Base-by-base conservation (phyloP, 2,329 filamentous ascomycete species). In the Ophiosphaerella herpotricha region DNA sequence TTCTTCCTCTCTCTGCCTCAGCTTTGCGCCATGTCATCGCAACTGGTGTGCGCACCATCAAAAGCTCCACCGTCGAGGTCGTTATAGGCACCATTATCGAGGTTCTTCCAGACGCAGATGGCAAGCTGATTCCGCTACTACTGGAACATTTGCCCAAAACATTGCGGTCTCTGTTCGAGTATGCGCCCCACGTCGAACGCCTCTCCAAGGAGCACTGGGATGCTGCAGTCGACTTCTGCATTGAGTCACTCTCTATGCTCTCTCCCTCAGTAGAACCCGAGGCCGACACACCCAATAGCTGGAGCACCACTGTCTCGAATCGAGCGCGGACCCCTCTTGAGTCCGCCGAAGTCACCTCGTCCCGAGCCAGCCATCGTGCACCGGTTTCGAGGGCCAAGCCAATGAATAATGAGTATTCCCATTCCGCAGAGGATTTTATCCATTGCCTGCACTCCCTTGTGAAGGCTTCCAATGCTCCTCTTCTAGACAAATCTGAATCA, bases 41-140 rank as follows among this genome's bases (percentile, higher is more conserved):
- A 56, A 82, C 87, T 46, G 88, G 89, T 18, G 78, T 87, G 29
- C 75, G 80, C 16, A 86, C 82, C 52, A 74, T 97, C 55, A 88
- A 86, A 64, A 78, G 80, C 52, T 95, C 91, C 70, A 93, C 91
- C 0, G 79, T 93, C n/a, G 82, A 87, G 60, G 84, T 88, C 5
- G 77, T 97, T 13, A 79, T 96, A 57, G 86, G 91, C 57, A 91
- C 96, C 73, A 87, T 97, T 53, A 86, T 85, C 3, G 86, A 96
- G 57, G 85, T 85, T 14, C 78, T 96, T 3, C 83, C 85, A 2
- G 81, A 78, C 13, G 72, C 80, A 1, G 82, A 85, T 46, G 85
- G 85, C 12, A 80, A 78, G 2, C 83, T 88, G 46, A 85, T 90
- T 56, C 80, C 85, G 49, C 86, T 88, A 11, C 78, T 99, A 5